These are phyloP conservation scores for Hypoxylon sp. DNA, from an alignment of 2,329 filamentous ascomycete species.

Conservation along the genomic window DNA sequence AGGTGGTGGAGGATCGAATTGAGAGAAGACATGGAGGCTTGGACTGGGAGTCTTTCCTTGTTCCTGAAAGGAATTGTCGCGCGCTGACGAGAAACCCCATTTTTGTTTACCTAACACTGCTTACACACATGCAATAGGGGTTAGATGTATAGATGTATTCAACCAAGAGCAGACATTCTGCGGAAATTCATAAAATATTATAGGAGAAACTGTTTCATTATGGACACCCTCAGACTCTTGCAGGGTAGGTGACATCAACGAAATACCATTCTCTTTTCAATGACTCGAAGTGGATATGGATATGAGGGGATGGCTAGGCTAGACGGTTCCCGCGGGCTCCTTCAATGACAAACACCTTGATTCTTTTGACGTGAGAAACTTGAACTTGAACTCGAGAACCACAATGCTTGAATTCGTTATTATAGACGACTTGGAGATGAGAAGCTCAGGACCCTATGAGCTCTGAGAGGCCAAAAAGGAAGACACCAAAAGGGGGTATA, in stretches of 20 bases:
- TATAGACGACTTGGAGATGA: background rate
- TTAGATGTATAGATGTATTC: background rate
- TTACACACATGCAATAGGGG: background rate
- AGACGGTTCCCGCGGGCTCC: background rate
- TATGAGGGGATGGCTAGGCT: conserved; percentile 27
- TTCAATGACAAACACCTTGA: background rate
- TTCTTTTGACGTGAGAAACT: background rate
- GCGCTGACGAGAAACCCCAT: conserved; percentile 39
- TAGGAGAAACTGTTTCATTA: background rate
- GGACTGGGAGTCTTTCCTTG: conserved; percentile 39
- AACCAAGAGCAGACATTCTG: background rate
- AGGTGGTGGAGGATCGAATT: conserved; percentile 55
- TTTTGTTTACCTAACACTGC: conserved; percentile 1
- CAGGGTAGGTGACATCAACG: conserved; percentile 6
- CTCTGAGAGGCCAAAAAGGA: background rate
- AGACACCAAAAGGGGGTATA: background rate
- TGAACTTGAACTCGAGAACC: no score
- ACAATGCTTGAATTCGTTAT: background rate
- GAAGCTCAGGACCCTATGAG: background rate
- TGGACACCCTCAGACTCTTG: no score
- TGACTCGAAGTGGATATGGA: conserved; percentile 2
- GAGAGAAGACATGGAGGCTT: conserved; percentile 53
- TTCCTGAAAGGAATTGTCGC: conserved; percentile 49
- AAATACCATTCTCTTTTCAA: background rate
- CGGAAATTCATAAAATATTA: background rate